Base-by-base conservation (phyloP, 495 filamentous ascomycete genomes). In the Bombardia bombarda region DNA sequence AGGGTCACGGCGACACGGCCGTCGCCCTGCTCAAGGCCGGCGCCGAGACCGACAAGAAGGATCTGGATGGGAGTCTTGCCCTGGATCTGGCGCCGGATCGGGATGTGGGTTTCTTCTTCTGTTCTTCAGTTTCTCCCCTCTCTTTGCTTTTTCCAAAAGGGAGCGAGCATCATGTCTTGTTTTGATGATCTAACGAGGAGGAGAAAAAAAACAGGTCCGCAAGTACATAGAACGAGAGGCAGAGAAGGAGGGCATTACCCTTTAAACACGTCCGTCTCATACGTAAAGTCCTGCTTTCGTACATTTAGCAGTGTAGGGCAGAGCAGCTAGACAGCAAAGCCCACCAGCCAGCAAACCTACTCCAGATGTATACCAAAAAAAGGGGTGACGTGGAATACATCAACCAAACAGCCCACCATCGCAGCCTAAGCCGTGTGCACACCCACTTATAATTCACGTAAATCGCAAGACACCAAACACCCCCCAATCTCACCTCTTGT, bases 1-100 rank as follows among this genome's bases (percentile, higher is more conserved):
- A 98, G 61, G 92, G 92, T 0, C 90, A 95, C 60, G 92, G 90
- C 1, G 87, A 95, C 63, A 79, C 89, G 1, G 92, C 90, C 0
- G 66, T 95, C 18, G 68, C 82, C 12, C 59, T 98, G 38, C 62
- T 98, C 21, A 93, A 84, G 56, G 82, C 82, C 1, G 90, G 92
- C 0, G 90, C 90, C 0, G 88, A 90, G 58, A 75, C 75, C 4
- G 84, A 87, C 45, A 89, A 84, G 65, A 78, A 77, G 62, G 85
- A 93, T 59, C 50, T 46, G 3, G 82, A 90, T 52, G 92, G 84
- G 16, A 65, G 60, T 43, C 53, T 87, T 42, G 79, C 92, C 9
- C 74, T 97, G 51, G 82, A 94, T 50, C 60, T 94, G 26, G 88
- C 86, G 8, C 92, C 92, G 4, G 90, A 95, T 70, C 73, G 57